Base-by-base conservation (phyloP, 352 stramenopile species). In the Elongisporangium prolatum region DNA sequence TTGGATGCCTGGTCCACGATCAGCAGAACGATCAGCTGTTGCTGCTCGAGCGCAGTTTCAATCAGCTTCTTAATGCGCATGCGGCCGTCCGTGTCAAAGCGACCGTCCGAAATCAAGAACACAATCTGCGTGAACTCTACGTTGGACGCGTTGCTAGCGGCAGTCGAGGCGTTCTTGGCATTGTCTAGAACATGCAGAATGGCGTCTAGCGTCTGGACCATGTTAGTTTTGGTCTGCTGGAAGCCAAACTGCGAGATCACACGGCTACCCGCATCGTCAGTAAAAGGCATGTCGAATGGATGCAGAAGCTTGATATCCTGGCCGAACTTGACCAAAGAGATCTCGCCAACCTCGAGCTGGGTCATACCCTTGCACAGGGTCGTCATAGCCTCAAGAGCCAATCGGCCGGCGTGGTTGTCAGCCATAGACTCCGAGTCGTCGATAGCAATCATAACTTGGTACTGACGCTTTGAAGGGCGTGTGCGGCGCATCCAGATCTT, bases 401-500 rank as follows among this genome's bases (percentile, higher is more conserved):
- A 84, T 16, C 97, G 93, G 17, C 94, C 96, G 9, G 96, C 94
- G 52, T 97, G 86, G 66, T 96, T 98, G 71, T 99, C 97, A 21
- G 89, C 83, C 98, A 99, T 99, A 18, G 97, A 99, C 74, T 98
- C 91, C 6, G 97, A 99, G 77, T 99, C 94, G 75, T 99, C 98
- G 48, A 99, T 98, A 4, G 97, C 97, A 37, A 99, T 74, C 74
- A 99, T 92, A 14, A 99, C 91, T 69, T 99, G 91, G 74, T 99
- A 99, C 65, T 98, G 90, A 24, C 98, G 83, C 71, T 99, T 99
- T 5, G 91, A 97, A 24, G 97, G 97, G 60, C 99, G 98, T 24
- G 97, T 99, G 47, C 98, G 85, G 24, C 97, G 86, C 56, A 99
- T 83, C 98, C 98, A 99, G 67, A 99, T 99, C 74, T 99, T 99